phyloP scores from a whole-genome alignment of 805 yeast species.

The Teunomyces cretensis region DNA sequence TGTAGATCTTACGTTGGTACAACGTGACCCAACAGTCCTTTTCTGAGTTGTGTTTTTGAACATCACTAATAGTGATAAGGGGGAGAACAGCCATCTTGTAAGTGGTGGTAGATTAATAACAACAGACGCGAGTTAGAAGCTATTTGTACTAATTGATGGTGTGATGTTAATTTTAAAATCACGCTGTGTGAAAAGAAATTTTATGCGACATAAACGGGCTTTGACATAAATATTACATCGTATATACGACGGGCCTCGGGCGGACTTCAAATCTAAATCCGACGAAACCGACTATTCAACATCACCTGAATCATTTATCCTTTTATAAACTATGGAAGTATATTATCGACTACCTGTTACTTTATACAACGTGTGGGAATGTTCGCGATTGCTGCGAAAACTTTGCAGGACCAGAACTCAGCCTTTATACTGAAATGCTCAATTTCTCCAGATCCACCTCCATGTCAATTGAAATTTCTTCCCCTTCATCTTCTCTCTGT shows the following conservation, averaged over 20 bases:
- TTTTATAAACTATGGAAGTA: too few relatives aligned
- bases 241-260: background rate
- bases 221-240: background rate
- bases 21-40: conserved; percentile 79
- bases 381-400: background rate
- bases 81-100: conserved; percentile 45
- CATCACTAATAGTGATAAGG: conserved; percentile 52
- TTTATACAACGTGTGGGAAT: too few relatives aligned
- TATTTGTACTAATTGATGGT: conserved; percentile 1
- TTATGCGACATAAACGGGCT: background rate
- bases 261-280: background rate
- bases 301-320: background rate
- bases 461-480: conserved; percentile 19
- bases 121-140: background rate
- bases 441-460: conserved; percentile 13
- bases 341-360: too few relatives aligned
- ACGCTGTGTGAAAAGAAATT: conserved; percentile 2
- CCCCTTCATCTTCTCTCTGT: conserved; percentile 12
- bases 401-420: background rate
- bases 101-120: background rate
- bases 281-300: conserved; percentile 1
- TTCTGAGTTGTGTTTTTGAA: conserved; percentile 51
- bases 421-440: background rate
- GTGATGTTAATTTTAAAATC: conserved; percentile 1
- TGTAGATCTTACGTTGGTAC: conserved; percentile 76